Conservation (phyloP, 768 basidiomycete genomes). For the Sporobolomyces roseus region DNA sequence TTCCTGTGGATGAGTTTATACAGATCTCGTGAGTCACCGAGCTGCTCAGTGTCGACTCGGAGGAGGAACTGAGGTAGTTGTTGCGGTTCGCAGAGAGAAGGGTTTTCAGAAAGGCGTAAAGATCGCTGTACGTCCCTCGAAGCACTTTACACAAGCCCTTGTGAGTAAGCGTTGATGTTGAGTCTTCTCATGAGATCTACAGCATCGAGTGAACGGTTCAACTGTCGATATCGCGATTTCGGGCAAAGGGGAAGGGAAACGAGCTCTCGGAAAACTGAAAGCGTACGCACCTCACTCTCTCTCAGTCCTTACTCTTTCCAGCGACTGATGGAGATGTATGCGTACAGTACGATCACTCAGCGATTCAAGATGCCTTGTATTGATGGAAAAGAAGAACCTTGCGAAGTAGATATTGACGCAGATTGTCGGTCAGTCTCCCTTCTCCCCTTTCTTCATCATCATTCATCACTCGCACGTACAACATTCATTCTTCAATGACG, state of each 20-base stretch:
- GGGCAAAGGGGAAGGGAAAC: slow-evolving; percentile 32
- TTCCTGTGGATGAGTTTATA: slow-evolving; percentile 36
- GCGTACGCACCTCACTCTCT: slow-evolving; percentile 20
- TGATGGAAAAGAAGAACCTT: slow-evolving; percentile 29
- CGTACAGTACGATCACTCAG: slow-evolving; percentile 45
- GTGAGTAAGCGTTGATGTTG: neutral
- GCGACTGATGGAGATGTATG: neutral
- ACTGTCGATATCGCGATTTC: slow-evolving; percentile 45
- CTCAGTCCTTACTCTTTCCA: neutral
- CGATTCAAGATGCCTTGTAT: slow-evolving; percentile 42
- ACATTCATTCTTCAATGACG: neutral
- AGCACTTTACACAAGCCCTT: neutral
- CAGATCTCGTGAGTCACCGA: slow-evolving; percentile 14
- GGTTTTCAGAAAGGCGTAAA: slow-evolving; percentile 41
- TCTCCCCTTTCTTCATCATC: neutral
- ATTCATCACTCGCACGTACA: neutral
- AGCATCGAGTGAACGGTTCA: slow-evolving; percentile 44
- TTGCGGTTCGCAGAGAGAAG: slow-evolving; percentile 18
- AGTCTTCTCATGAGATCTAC: neutral
- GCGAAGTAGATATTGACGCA: slow-evolving; percentile 46
- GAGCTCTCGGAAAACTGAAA: slow-evolving; percentile 44
- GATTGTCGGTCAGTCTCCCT: slow-evolving; percentile 38
- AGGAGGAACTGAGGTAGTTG: no score
- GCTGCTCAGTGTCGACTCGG: no score
- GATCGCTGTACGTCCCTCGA: slow-evolving; percentile 9